These are phyloP conservation scores for Irpex lacteus DNA, from an alignment of 1,284 basidiomycete genomes.

Conservation along the genomic window DNA sequence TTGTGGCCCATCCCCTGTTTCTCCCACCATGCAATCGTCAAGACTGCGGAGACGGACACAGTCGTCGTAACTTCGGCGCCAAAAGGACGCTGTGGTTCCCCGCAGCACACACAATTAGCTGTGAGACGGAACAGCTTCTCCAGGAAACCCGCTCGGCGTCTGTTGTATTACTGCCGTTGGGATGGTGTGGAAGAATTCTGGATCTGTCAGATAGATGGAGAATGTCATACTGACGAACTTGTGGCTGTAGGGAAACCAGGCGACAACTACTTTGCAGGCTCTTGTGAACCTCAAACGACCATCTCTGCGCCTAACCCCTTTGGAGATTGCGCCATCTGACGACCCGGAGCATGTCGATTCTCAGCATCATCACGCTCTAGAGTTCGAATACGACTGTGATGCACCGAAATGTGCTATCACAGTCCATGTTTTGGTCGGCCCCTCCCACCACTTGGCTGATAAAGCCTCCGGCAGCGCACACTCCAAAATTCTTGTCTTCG, in stretches of 20 bases:
- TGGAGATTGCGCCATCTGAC: constrained; percentile 44
- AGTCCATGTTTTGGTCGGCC: constrained; percentile 67
- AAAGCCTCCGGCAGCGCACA: constrained; percentile 38
- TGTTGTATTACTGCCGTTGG: neutral
- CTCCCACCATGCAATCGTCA: neutral
- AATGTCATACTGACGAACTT: neutral
- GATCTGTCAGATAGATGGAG: neutral
- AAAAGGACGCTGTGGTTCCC: neutral
- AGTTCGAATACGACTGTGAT: constrained; percentile 89
- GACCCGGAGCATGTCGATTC: constrained; percentile 41
- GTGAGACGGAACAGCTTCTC: neutral
- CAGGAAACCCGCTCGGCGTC: neutral
- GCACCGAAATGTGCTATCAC: constrained; percentile 78
- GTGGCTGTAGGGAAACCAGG: constrained; percentile 57
- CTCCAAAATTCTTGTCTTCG: constrained; percentile 63
- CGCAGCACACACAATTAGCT: neutral
- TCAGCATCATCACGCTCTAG: constrained; percentile 67
- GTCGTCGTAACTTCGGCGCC: neutral
- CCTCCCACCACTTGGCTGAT: constrained; percentile 50
- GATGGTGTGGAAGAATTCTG: neutral
- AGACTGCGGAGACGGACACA: neutral
- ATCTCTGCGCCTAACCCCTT: constrained; percentile 69
- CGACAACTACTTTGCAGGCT: constrained; percentile 88
- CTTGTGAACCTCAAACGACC: constrained; percentile 90
- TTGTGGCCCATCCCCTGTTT: neutral